These are phyloP conservation scores for Priceomyces melissophilus DNA, from an alignment of 805 yeast species.

Conservation along the genomic window DNA sequence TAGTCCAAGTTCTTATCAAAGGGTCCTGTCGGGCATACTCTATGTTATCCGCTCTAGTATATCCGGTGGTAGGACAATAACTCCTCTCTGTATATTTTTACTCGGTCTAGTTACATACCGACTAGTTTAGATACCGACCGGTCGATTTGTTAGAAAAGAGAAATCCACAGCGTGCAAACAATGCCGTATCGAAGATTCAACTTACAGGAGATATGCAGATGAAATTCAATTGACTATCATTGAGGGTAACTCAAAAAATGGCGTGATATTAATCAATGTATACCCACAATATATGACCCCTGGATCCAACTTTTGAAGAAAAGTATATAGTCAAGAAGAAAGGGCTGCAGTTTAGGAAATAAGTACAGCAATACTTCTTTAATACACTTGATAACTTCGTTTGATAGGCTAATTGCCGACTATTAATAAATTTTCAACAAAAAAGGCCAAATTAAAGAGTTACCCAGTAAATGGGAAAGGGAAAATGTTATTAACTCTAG, in stretches of 20 bases:
- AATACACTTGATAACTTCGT: not conserved
- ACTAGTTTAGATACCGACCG: too few relatives aligned
- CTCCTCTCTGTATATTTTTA: too few relatives aligned
- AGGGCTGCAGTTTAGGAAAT: too few relatives aligned
- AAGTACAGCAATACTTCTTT: not conserved
- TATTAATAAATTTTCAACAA: too few relatives aligned
- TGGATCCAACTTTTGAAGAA: not conserved
- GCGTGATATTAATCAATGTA: conserved; percentile 1
- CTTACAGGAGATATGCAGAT: conserved; percentile 2
- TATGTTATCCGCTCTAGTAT: too few relatives aligned
- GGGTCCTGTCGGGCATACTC: too few relatives aligned
- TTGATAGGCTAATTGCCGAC: too few relatives aligned
- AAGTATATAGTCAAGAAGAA: too few relatives aligned
- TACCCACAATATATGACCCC: conserved; percentile 2
- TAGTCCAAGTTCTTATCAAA: too few relatives aligned
- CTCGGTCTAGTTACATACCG: too few relatives aligned
- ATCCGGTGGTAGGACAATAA: too few relatives aligned
- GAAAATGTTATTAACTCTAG: conserved; percentile 6
- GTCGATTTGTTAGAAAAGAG: too few relatives aligned
- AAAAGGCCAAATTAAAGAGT: not conserved
- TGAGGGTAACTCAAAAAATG: conserved; percentile 1
- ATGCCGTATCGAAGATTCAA: conserved; percentile 1
- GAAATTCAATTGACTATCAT: conserved; percentile 2
- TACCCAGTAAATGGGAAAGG: conserved; percentile 2
- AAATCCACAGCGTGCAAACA: not conserved